phyloP scores from a whole-genome alignment of 805 yeast genomes.

The Candida boleticola region DNA sequence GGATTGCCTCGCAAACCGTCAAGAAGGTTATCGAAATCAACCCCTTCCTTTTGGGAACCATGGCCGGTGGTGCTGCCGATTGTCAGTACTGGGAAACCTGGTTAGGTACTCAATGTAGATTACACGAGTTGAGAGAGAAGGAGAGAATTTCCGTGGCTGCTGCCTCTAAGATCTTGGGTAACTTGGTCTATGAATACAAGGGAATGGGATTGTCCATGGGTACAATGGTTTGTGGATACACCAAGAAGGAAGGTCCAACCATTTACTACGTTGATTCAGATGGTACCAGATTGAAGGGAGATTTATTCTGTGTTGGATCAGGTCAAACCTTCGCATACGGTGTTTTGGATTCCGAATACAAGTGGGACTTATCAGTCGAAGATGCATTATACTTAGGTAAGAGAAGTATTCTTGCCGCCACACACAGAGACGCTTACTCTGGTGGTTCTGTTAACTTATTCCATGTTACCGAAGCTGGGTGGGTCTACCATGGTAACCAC shows the following conservation, averaged over 20 bases:
- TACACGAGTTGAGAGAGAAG: slow-evolving; percentile 92
- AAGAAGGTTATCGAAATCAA: slow-evolving; percentile 96
- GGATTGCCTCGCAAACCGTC: slow-evolving; percentile 98
- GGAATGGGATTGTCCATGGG: slow-evolving; percentile 99
- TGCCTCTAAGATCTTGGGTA: slow-evolving; percentile 89
- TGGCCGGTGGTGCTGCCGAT: slow-evolving; percentile 99
- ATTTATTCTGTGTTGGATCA: slow-evolving; percentile 94
- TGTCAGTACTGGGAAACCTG: slow-evolving; percentile 99
- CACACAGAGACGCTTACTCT: slow-evolving; percentile 97
- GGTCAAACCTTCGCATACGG: slow-evolving; percentile 99
- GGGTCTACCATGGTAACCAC: slow-evolving; percentile 94
- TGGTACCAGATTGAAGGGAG: slow-evolving; percentile 94
- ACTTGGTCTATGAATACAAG: slow-evolving; percentile 88
- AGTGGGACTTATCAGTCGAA: slow-evolving; percentile 88
- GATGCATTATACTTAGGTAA: slow-evolving; percentile 94
- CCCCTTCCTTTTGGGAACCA: slow-evolving; percentile 90
- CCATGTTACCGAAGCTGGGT: slow-evolving; percentile 90
- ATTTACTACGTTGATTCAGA: slow-evolving; percentile 96
- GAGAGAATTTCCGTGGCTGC: slow-evolving; percentile 95
- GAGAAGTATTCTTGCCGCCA: slow-evolving; percentile 94
- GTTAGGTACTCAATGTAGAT: slow-evolving; percentile 94
- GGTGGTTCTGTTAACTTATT: slow-evolving; percentile 95
- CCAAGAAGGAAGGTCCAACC: slow-evolving; percentile 93
- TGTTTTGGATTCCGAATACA: slow-evolving; percentile 88
- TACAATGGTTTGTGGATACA: slow-evolving; percentile 97